These are phyloP conservation scores for Knufia petricola DNA, from an alignment of 2,329 filamentous ascomycete genomes.

Conservation along the genomic window DNA sequence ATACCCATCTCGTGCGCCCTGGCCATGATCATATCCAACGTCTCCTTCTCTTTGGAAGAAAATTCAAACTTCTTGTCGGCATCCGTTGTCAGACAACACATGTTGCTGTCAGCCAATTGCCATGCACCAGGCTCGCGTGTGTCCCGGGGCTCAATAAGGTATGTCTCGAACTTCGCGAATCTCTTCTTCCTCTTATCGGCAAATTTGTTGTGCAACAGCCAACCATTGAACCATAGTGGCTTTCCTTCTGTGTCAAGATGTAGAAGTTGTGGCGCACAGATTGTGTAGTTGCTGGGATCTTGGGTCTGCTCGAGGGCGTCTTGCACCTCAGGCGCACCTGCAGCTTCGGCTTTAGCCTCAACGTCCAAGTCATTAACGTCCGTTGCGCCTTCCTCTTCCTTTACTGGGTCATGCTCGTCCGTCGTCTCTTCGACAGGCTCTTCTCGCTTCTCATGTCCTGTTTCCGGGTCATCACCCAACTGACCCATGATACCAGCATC, in stretches of 20 bases:
- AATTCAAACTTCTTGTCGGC: slow-evolving; percentile 19
- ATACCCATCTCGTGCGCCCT: slow-evolving; percentile 20
- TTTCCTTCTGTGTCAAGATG: slow-evolving; percentile 34
- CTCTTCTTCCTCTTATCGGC: slow-evolving; percentile 28
- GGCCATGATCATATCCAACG: slow-evolving; percentile 20
- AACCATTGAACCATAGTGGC: slow-evolving; percentile 42
- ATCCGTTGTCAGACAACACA: slow-evolving; percentile 23
- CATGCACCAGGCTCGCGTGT: slow-evolving; percentile 21
- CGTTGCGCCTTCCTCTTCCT: slow-evolving; percentile 9
- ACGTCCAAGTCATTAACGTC: slow-evolving; percentile 3
- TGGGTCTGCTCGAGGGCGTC: neutral
- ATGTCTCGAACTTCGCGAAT: slow-evolving; percentile 29
- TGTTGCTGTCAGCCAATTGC: slow-evolving; percentile 22
- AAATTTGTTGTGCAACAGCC: slow-evolving; percentile 36
- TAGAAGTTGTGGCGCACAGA: slow-evolving; percentile 39
- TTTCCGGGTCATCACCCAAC: neutral
- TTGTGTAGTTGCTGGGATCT: slow-evolving; percentile 25
- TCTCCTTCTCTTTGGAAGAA: slow-evolving; percentile 14
- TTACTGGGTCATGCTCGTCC: slow-evolving; percentile 10
- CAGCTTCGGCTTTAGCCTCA: neutral
- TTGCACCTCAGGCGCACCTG: neutral
- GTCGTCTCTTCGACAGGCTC: slow-evolving; percentile 20
- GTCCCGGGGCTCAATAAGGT: slow-evolving; percentile 21
- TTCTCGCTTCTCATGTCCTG: slow-evolving; percentile 8
- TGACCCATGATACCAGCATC: slow-evolving; percentile 24